phyloP scores from a whole-genome alignment of 441 rosid species.

The Dalechampia spathulata region DNA sequence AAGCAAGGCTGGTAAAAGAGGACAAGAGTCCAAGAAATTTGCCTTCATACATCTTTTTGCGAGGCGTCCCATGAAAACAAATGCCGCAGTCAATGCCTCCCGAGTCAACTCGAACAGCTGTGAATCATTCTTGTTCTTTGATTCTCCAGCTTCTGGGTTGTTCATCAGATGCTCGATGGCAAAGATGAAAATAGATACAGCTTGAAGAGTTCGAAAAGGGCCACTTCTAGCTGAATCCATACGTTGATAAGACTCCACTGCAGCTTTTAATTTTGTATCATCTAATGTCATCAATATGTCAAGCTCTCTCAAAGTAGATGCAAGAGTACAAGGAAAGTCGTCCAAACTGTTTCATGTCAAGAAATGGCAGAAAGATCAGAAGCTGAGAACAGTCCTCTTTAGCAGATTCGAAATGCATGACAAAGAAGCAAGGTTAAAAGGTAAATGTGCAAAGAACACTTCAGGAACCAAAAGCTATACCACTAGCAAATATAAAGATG shows the following conservation, averaged over 20 bases:
- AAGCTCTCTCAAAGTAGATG: slow-evolving; percentile 50
- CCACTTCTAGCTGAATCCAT: slow-evolving; percentile 55
- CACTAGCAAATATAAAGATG: too few species aligned
- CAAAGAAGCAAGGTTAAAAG: neutral
- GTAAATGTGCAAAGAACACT: too few species aligned
- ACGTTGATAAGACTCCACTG: slow-evolving; percentile 53
- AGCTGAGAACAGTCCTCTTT: neutral
- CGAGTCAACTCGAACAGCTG: slow-evolving; percentile 25
- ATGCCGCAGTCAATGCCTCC: slow-evolving; percentile 35
- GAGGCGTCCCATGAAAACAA: slow-evolving; percentile 64
- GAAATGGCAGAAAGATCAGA: slow-evolving; percentile 17
- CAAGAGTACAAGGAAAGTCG: slow-evolving; percentile 56
- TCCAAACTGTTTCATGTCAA: slow-evolving; percentile 42
- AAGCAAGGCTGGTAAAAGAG: slow-evolving; percentile 65
- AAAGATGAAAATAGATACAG: slow-evolving; percentile 59
- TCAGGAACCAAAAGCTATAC: too few species aligned
- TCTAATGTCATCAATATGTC: slow-evolving; percentile 45
- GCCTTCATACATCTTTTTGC: slow-evolving; percentile 53
- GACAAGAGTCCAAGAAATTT: slow-evolving; percentile 34
- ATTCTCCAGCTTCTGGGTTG: slow-evolving; percentile 20
- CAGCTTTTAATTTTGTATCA: slow-evolving; percentile 37
- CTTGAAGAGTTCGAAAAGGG: slow-evolving; percentile 64
- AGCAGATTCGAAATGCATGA: neutral
- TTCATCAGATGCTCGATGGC: slow-evolving; percentile 34
- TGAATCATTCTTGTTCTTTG: slow-evolving; percentile 16